Conservation (phyloP, 2,329 filamentous ascomycete species). For the Ophiobolus disseminans region DNA sequence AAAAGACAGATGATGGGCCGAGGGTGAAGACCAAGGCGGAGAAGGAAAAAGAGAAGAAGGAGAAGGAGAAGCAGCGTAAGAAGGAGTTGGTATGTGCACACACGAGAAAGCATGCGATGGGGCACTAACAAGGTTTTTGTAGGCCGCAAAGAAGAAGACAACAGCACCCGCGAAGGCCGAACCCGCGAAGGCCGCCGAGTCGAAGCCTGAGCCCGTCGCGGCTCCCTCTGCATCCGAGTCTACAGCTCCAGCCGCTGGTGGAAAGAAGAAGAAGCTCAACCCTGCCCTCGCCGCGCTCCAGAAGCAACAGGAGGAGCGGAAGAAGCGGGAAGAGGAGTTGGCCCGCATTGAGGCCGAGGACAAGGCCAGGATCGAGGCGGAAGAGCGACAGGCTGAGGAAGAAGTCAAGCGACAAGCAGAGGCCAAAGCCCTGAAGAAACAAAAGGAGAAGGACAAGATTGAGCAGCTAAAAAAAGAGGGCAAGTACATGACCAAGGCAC, state of each 20-base stretch:
- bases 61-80: conserved; percentile 97
- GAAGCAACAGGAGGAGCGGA: conserved; percentile 83
- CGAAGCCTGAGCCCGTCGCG: conserved; percentile 45
- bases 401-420: conserved; percentile 75
- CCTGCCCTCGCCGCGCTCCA: conserved; percentile 75
- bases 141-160: conserved; percentile 64
- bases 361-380: conserved; percentile 68
- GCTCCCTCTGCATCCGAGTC: conserved; percentile 39
- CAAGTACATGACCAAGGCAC: conserved; percentile 84
- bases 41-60: conserved; percentile 98
- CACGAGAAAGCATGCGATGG: not conserved
- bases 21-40: conserved; percentile 93
- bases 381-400: conserved; percentile 70
- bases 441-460: conserved; percentile 84
- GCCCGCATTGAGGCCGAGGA: conserved; percentile 67
- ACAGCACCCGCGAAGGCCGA: conserved; percentile 60
- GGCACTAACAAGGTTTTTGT: conserved; percentile 10
- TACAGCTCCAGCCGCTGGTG: conserved; percentile 52
- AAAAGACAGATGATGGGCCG: conserved; percentile 49
- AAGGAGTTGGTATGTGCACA: conserved; percentile 80
- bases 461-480: conserved; percentile 89
- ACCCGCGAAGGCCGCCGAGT: conserved; percentile 50
- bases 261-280: conserved; percentile 90
- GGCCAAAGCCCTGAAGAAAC: conserved; percentile 78
- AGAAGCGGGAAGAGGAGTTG: conserved; percentile 69